These are phyloP conservation scores for Diaporthe ampelina DNA, from an alignment of 2,329 filamentous ascomycete genomes.

Conservation along the genomic window DNA sequence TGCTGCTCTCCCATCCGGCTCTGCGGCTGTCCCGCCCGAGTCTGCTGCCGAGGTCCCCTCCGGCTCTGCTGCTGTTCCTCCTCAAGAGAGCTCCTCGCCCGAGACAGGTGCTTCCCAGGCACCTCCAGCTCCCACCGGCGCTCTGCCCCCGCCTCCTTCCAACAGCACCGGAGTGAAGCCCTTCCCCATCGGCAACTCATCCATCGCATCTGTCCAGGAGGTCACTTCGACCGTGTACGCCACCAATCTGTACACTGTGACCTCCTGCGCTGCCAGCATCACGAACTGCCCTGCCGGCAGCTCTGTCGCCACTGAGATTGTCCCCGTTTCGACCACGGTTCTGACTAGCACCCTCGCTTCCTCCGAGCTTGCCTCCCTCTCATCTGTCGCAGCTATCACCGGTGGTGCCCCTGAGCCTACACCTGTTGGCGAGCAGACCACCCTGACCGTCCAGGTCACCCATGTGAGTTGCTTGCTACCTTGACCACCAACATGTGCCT, in stretches of 20 bases:
- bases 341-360: conserved; percentile 28
- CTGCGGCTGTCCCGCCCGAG: background rate
- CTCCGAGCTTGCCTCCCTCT: conserved; percentile 23
- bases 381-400: conserved; percentile 36
- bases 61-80: conserved; percentile 19
- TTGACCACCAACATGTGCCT: no score
- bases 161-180: conserved; percentile 25
- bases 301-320: conserved; percentile 43
- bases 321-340: conserved; percentile 40
- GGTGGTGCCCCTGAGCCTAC: conserved; percentile 25
- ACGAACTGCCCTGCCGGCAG: conserved; percentile 46
- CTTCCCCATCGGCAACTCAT: conserved; percentile 29
- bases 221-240: conserved; percentile 42
- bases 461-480: conserved; percentile 14
- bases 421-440: conserved; percentile 37
- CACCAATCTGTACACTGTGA: conserved; percentile 44
- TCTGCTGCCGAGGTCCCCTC: conserved; percentile 19
- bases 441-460: conserved; percentile 38
- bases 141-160: conserved; percentile 16
- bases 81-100: conserved; percentile 21
- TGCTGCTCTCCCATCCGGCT: background rate
- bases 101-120: background rate
- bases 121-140: background rate
- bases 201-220: conserved; percentile 29
- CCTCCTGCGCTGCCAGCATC: conserved; percentile 45